These are phyloP conservation scores for Salix dunnii DNA, from an alignment of 345 rosid genomes.

Conservation along the genomic window DNA sequence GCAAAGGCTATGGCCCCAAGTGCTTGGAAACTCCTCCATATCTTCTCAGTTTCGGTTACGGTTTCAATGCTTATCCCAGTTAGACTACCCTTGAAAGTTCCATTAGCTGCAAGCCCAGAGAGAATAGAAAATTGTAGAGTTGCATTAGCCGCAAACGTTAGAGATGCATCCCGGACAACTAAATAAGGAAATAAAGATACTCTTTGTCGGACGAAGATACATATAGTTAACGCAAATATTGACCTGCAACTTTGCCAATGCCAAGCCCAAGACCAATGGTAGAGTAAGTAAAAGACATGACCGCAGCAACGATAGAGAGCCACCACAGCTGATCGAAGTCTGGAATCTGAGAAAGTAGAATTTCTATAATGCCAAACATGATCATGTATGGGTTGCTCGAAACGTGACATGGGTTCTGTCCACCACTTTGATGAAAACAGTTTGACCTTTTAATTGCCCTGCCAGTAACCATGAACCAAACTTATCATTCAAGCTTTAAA, in stretches of 20 bases:
- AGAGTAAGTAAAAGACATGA: conserved; percentile 18
- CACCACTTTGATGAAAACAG: conserved; percentile 7
- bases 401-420: conserved; percentile 5
- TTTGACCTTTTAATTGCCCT: conserved; percentile 13
- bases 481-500: not conserved
- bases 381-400: conserved; percentile 13
- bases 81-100: not conserved
- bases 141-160: not conserved
- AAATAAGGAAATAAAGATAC: not conserved
- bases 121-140: not conserved
- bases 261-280: conserved; percentile 17
- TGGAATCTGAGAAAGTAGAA: conserved; percentile 12
- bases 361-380: conserved; percentile 4
- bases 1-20: conserved; percentile 15
- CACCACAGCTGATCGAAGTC: conserved; percentile 16
- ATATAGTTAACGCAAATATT: not conserved
- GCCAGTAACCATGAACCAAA: not conserved
- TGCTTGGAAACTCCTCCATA: not conserved
- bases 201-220: not conserved
- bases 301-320: conserved; percentile 15
- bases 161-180: not conserved
- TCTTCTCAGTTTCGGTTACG: not conserved
- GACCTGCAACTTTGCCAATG: conserved; percentile 16
- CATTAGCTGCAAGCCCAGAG: not conserved
- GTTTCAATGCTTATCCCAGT: not conserved